These are phyloP conservation scores for Lunasporangiospora selenospora DNA, from an alignment of 192 early-diverging fungal genomes.

Conservation along the genomic window DNA sequence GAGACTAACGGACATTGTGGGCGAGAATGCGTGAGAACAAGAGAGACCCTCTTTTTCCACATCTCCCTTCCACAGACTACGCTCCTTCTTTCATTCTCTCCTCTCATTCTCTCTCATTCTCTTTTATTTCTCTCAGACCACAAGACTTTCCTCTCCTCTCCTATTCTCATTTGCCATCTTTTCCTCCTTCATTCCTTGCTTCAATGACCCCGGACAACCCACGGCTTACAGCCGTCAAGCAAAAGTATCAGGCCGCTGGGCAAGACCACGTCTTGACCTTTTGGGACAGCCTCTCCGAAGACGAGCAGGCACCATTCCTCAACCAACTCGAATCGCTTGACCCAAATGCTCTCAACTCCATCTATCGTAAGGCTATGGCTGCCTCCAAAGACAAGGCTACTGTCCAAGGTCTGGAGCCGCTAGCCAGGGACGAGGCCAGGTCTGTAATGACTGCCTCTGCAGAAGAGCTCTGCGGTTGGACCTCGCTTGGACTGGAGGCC, in stretches of 20 bases:
- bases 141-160: too few relatives aligned
- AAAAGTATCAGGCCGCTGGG: constrained; percentile 62
- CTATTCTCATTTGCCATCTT: not conserved
- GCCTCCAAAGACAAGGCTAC: constrained; percentile 32
- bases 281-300: constrained; percentile 69
- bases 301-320: constrained; percentile 62
- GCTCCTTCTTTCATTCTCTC: not conserved
- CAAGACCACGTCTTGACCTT: constrained; percentile 89
- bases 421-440: constrained; percentile 66
- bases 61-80: constrained; percentile 1
- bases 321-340: constrained; percentile 74
- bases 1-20: too few relatives aligned
- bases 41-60: too few relatives aligned
- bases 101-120: not conserved
- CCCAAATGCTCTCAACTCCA: constrained; percentile 73
- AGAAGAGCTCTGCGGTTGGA: constrained; percentile 64
- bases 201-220: not conserved
- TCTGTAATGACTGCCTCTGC: constrained; percentile 52
- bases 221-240: constrained; percentile 12
- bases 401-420: constrained; percentile 60
- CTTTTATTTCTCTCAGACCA: constrained; percentile 2
- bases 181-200: not conserved
- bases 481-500: constrained; percentile 66
- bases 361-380: constrained; percentile 70
- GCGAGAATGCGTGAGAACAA: too few relatives aligned